phyloP scores from a whole-genome alignment of 805 yeast species.

The Geotrichum ghanense region DNA sequence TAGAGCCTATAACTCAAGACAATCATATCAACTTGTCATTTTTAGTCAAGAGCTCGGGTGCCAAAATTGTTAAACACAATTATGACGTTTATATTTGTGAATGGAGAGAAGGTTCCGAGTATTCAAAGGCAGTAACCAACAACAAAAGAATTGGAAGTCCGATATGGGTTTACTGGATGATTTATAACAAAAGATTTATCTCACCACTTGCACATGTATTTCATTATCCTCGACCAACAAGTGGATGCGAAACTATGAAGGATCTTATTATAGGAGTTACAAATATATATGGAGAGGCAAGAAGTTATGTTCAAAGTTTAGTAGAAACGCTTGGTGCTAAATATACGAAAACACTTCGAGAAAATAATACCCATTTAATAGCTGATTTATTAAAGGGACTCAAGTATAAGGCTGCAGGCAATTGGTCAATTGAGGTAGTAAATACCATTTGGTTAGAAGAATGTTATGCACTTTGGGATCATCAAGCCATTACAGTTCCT shows the following conservation, averaged over 20 bases:
- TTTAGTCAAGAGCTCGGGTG: constrained; percentile 32
- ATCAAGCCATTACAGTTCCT: constrained; percentile 34
- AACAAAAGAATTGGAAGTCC: constrained; percentile 48
- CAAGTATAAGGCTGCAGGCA: constrained; percentile 61
- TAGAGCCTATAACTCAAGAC: not conserved
- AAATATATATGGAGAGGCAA: constrained; percentile 76
- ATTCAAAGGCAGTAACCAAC: constrained; percentile 32
- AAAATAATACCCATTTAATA: constrained; percentile 59
- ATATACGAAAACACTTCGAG: constrained; percentile 53
- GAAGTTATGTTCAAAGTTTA: constrained; percentile 56
- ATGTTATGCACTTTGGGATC: constrained; percentile 51
- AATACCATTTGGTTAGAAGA: constrained; percentile 89
- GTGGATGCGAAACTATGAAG: constrained; percentile 42
- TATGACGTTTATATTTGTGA: constrained; percentile 50
- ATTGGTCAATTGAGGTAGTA: constrained; percentile 56
- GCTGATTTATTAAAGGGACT: constrained; percentile 58
- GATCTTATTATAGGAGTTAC: constrained; percentile 55
- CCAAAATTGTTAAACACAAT: constrained; percentile 28
- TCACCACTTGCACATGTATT: constrained; percentile 46
- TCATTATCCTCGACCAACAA: constrained; percentile 55
- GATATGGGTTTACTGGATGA: constrained; percentile 64
- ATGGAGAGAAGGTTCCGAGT: constrained; percentile 48
- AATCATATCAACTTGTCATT: not conserved
- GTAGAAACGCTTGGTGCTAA: constrained; percentile 62
- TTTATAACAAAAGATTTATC: constrained; percentile 43